Evolutionary conservation across 495 filamentous ascomycete genomes (phyloP), one percentile per base, ranked within the genome.

Genomic region (Penicillium bialowiezense): DNA sequence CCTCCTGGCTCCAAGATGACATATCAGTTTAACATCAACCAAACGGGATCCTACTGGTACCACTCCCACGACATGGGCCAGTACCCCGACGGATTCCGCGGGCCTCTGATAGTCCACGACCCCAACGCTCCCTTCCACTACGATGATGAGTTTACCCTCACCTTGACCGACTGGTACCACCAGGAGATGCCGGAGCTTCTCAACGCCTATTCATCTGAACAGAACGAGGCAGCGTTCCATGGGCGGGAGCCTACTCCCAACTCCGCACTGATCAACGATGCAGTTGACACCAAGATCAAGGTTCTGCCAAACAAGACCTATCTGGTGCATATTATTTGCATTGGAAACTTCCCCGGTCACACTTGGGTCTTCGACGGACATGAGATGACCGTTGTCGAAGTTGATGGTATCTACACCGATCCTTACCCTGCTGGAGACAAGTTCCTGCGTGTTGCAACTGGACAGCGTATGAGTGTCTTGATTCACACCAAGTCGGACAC

Each of bases 41-140:
- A 90, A 70, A 79, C 84, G 1, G 88, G 88, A 33, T 88, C 88
- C 2, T 92, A 89, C 71, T 92, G 89, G 89, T 92, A 91, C 59
- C 88, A 92, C 63, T 87, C 85, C 3, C 88, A 92, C 60, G 68
- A 74, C 19, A 71, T 70, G 52, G 85, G 77, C 1, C 88, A 91
- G 57, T 92, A 91, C 52, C 86, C 88, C 1, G 89, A 95, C 65
- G 89, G 89, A 9, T 73, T 90, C 26, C 78, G 86, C 44, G 88
- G 86, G 2, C 69, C 88, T 1, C 62, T 95, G 28, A 82, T 93
- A 40, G 72, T 92, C 23, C 77, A 90, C 38, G 89, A 93, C 59
- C 81, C 81, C 2, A 62, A 80, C 0, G 72, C 73, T 7, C 88
- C 87, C 0, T 86, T 84, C 64, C 64, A 69, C 8, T 89, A 83